phyloP scores from a whole-genome alignment of 495 filamentous ascomycete genomes.

The Entonaema liquescens region DNA sequence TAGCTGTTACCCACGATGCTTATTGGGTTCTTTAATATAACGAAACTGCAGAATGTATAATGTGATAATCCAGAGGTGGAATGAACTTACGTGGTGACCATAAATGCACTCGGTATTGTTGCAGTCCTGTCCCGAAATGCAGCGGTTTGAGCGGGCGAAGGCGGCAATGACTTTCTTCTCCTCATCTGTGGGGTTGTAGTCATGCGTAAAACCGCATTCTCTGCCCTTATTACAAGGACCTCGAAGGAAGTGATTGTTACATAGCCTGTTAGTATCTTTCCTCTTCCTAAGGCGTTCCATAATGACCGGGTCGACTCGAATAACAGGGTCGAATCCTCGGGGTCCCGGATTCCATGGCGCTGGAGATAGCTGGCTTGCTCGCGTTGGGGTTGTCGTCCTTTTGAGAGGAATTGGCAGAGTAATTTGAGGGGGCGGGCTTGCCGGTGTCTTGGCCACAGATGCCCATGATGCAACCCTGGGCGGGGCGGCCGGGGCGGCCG shows the following conservation, averaged over 20 bases:
- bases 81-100: constrained; percentile 68
- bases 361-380: constrained; percentile 17
- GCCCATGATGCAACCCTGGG: constrained; percentile 45
- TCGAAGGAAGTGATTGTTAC: constrained; percentile 85
- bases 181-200: constrained; percentile 70
- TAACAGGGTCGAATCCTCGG: constrained; percentile 59
- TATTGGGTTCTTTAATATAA: neutral
- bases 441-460: constrained; percentile 41
- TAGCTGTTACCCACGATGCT: neutral
- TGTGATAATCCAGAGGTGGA: neutral
- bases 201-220: constrained; percentile 78
- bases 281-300: constrained; percentile 79
- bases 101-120: constrained; percentile 83
- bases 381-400: constrained; percentile 9
- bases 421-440: constrained; percentile 50
- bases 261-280: constrained; percentile 78
- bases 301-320: constrained; percentile 61
- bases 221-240: constrained; percentile 76
- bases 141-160: constrained; percentile 81
- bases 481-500: constrained; percentile 10
- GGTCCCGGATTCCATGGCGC: constrained; percentile 61
- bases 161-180: constrained; percentile 74
- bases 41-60: neutral
- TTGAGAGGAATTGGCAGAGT: constrained; percentile 43
- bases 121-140: constrained; percentile 76